A percentile compares a stretch with the other conserved stretches of the same genome.
These are phyloP conservation scores for Geosiphon pyriformis DNA, from an alignment of 192 early-diverging fungal genomes.

Conservation along the genomic window DNA sequence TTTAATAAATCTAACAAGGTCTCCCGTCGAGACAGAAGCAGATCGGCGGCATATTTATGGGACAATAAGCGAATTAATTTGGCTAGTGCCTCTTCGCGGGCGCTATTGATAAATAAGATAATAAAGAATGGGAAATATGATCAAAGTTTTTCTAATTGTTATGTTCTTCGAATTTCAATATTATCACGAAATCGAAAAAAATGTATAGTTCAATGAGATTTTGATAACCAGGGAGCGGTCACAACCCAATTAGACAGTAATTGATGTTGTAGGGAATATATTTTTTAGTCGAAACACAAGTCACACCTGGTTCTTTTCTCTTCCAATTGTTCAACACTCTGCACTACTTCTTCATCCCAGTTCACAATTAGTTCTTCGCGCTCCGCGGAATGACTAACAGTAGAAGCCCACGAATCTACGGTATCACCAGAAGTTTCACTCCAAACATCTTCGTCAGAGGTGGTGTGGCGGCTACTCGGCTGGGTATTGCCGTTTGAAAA, in stretches of 20 bases:
- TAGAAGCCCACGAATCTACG: slow-evolving; percentile 11
- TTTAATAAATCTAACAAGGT: slow-evolving; percentile 53
- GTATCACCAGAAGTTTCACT: slow-evolving; percentile 24
- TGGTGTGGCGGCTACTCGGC: slow-evolving; percentile 15
- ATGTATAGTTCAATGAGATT: too few relatives aligned
- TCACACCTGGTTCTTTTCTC: slow-evolving; percentile 49
- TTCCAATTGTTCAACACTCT: slow-evolving; percentile 45
- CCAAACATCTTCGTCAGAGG: slow-evolving; percentile 18
- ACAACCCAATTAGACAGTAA: too few relatives aligned
- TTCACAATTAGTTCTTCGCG: background rate
- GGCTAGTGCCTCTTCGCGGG: slow-evolving; percentile 50
- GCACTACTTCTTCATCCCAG: slow-evolving; percentile 44
- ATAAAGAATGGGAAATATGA: too few relatives aligned
- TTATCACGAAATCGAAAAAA: background rate
- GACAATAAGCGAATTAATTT: slow-evolving; percentile 43
- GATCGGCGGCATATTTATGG: slow-evolving; percentile 48
- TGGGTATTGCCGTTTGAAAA: background rate
- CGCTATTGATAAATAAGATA: slow-evolving; percentile 29
- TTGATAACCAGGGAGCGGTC: too few relatives aligned
- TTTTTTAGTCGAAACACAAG: background rate
- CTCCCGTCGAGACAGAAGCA: slow-evolving; percentile 44
- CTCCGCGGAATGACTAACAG: slow-evolving; percentile 1
- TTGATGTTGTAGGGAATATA: background rate
- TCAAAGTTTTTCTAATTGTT: background rate
- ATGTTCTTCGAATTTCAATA: background rate